Evolutionary conservation across 495 filamentous ascomycete genomes (phyloP), one percentile per base, ranked within the genome.

Genomic region (Neurospora pannonica): DNA sequence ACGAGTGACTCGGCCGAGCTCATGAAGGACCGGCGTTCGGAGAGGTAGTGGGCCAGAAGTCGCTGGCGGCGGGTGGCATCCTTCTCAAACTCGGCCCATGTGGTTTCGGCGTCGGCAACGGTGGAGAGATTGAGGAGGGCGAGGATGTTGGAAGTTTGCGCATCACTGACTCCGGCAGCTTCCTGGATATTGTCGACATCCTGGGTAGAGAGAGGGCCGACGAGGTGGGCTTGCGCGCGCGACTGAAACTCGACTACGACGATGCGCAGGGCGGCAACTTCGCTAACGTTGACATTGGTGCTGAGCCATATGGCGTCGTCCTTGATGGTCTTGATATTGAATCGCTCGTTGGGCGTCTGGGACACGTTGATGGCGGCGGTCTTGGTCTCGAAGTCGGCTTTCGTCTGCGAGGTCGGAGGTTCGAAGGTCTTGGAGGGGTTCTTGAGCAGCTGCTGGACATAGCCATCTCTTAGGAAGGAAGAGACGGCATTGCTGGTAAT

Each of bases 301-400:
- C 92, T 94, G 71, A 99, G 85, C 93, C 94, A 97, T 46, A 92
- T 81, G 42, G 93, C 89, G 81, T 97, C 96, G 34, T 89, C 87
- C 82, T 97, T 97, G 78, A 98, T 90, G 81, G 93, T 87, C 34
- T 91, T 89, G 70, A 98, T 86, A 78, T 95, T 87, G 81, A 92
- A 94, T 37, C 87, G 87, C 19, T 88, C 87, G 76, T 90, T 89
- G 31, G 89, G 83, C 10, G 88, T 88, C 6, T 93, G 91, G 34
- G 92, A 88, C 62, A 94, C 90, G 80, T 97, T 91, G 71, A 98
- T 97, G n/a, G 95, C 90, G 21, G 95, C 92, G 2, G 94, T 98
- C 82, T 90, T 95, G 48, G 91, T 94, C 72, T 95, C 92, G 79
- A 97, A 97, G 34, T 89, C 89, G 62, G 86, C 80, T 80, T 92